Base-by-base conservation (phyloP, 2,329 filamentous ascomycete genomes). In the Hypoxylon sp. region DNA sequence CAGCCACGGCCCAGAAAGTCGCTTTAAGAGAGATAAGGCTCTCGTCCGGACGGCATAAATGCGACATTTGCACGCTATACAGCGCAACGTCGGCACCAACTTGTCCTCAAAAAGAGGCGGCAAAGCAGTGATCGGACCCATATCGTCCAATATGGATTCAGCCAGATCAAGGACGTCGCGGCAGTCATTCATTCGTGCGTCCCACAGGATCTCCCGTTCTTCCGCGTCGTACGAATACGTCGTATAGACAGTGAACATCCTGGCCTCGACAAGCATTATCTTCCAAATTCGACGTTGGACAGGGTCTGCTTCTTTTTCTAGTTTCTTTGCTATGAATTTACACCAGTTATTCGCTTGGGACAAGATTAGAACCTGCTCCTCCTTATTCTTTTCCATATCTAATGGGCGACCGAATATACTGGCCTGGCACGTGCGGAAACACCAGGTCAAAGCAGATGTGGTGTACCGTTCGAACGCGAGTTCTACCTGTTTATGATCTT, bases 41-140 rank as follows among this genome's bases (percentile, higher is more conserved):
- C 48, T 58, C 60, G 48, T 38, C n/a, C 67, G 57, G 1, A 32
- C 40, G n/a, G 50, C 33, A 28, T 56, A 51, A 33, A 67, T 40
- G 18, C 64, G 64, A 32, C 67, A 69, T 40, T 59, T 64, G 24
- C 48, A 60, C 8, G 32, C 28, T 4, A 69, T 14, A n/a, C 56
- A 61, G 11, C 67, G 59, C 32, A 69, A 11, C 3, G 55, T 42
- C 20, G 67, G 67, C 12, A 67, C 48, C 40, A 67, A 18, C 26
- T 69, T 67, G 18, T 69, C 67, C 4, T 69, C 67, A 33, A 69
- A 64, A 28, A 67, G 52, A 22, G 64, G 67, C 48, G 67, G 60
- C 20, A 59, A 18, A 2, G 36, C n/a, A 4, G 14, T 42, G 12
- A 32, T 33, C 12, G 57, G 33, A n/a, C 16, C 49, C 36, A 42